A percentile compares a stretch with the other conserved stretches of the same genome.
These are phyloP conservation scores for Pleodorina starrii DNA, from an alignment of 139 green algal species.

Conservation along the genomic window DNA sequence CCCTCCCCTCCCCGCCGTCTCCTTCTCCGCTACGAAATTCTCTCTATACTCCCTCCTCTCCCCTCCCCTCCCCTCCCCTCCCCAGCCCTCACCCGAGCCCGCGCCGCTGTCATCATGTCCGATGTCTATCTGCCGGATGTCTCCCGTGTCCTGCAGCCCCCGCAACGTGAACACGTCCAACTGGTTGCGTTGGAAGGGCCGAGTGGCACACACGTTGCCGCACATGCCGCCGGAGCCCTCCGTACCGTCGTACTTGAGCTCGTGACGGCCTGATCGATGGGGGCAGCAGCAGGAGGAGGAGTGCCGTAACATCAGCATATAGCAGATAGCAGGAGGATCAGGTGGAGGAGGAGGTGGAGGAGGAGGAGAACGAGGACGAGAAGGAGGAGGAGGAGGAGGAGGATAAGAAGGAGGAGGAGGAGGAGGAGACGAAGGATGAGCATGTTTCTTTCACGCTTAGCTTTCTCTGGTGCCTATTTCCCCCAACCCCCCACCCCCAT, in stretches of 20 bases:
- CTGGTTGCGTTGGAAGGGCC: conserved; percentile 26
- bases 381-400: background rate
- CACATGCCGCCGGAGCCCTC: background rate
- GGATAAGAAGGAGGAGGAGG: background rate
- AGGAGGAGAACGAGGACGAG: background rate
- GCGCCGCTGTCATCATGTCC: conserved; percentile 57
- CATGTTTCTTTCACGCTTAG: no score
- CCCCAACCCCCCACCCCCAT: no score
- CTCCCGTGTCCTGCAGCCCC: conserved; percentile 63
- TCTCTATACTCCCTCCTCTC: no score
- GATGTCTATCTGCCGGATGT: conserved; percentile 68
- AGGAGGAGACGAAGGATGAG: no score
- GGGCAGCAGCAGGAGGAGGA: no score
- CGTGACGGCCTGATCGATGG: background rate
- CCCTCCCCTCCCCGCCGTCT: no score
- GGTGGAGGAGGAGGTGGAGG: background rate
- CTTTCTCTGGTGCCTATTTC: no score
- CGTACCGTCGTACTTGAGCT: conserved; percentile 19
- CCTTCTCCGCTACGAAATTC: no score
- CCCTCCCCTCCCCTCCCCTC: no score
- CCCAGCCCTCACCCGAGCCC: conserved; percentile 46
- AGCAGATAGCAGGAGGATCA: background rate
- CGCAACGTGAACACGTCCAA: conserved; percentile 66
- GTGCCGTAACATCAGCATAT: background rate
- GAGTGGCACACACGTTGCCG: conserved; percentile 18